phyloP scores from a whole-genome alignment of 257 asterid species.

The Solanum microdontum region DNA sequence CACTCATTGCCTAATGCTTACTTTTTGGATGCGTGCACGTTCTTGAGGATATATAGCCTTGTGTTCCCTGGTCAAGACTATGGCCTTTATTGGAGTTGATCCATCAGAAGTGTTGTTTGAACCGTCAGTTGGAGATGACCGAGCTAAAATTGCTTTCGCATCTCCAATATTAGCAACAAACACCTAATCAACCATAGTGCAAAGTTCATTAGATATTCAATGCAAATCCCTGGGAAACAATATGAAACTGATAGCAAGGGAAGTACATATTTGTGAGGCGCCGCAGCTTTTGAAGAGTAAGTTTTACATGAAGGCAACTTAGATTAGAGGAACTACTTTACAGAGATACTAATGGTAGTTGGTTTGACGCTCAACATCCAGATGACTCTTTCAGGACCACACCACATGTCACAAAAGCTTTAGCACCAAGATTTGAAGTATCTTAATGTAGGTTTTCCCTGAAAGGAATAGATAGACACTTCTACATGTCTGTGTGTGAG shows the following conservation, averaged over 20 bases:
- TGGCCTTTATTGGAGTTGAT: constrained; percentile 48
- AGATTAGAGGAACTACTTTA: neutral
- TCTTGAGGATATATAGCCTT: constrained; percentile 89
- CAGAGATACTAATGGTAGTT: neutral
- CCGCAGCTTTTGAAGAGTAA: neutral
- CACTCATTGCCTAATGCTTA: constrained; percentile 3
- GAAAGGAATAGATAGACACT: neutral
- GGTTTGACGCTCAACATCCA: neutral
- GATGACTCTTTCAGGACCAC: neutral
- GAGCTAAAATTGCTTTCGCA: constrained; percentile 83
- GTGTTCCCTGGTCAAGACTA: constrained; percentile 83
- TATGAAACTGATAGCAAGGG: neutral
- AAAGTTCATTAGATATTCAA: neutral
- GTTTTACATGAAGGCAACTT: neutral
- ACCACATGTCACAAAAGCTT: neutral
- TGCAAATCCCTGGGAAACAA: neutral
- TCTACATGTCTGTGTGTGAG: neutral
- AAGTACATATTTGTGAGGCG: neutral
- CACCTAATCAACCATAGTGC: constrained; percentile 31
- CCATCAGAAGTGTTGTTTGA: constrained; percentile 14
- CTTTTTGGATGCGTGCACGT: constrained; percentile 89
- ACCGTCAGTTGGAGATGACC: constrained; percentile 45
- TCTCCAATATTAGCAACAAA: constrained; percentile 91
- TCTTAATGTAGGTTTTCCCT: neutral
- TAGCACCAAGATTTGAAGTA: neutral